These are phyloP conservation scores for Fraxinus sp. DNA, from an alignment of 305 asterid genomes.

Conservation along the genomic window DNA sequence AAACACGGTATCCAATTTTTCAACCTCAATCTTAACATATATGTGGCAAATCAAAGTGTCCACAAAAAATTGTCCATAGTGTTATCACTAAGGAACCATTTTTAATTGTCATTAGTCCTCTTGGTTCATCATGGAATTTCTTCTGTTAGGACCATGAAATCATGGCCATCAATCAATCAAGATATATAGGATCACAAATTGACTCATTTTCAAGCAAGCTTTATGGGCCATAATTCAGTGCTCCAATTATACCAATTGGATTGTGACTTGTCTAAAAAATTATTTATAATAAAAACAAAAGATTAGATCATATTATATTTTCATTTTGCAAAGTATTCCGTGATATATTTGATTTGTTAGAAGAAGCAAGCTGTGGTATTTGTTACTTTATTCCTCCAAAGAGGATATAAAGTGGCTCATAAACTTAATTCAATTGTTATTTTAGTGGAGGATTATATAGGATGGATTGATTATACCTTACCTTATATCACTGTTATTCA, in stretches of 20 bases:
- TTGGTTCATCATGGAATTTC: slow-evolving; percentile 14
- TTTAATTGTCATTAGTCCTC: slow-evolving; percentile 6
- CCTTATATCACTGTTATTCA: background rate
- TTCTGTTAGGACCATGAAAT: slow-evolving; percentile 10
- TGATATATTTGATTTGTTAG: background rate
- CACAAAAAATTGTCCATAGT: background rate
- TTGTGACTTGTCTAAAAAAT: slow-evolving; percentile 5
- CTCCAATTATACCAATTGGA: slow-evolving; percentile 1
- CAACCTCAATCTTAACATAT: background rate
- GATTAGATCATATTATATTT: background rate
- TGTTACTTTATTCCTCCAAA: background rate
- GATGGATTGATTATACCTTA: background rate
- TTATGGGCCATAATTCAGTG: slow-evolving; percentile 21
- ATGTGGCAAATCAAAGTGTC: background rate
- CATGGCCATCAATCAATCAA: slow-evolving; percentile 11
- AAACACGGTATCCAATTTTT: background rate
- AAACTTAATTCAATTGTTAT: too few relatives aligned
- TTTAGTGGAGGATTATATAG: background rate
- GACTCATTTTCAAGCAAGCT: background rate
- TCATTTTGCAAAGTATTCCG: background rate
- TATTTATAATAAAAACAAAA: background rate
- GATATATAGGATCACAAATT: background rate
- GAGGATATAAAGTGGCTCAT: background rate
- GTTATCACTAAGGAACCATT: slow-evolving; percentile 27
- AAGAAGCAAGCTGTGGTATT: background rate